These are phyloP conservation scores for Boletus pseudopeckii DNA, from an alignment of 768 basidiomycete species.

Conservation along the genomic window DNA sequence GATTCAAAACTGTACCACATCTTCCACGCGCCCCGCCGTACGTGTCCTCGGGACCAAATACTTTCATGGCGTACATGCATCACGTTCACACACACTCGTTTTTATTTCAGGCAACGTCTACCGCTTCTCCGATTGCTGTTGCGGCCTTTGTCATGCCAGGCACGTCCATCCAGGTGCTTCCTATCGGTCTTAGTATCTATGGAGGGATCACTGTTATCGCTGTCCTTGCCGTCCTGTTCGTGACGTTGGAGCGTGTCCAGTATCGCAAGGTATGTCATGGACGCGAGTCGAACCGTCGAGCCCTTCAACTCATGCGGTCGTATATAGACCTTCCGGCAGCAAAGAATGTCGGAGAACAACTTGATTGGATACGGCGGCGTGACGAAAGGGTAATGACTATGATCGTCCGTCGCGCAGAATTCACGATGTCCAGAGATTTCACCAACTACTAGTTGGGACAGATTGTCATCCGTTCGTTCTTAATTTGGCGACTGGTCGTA, in stretches of 20 bases:
- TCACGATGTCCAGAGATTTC: not conserved
- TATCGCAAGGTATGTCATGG: slow-evolving; percentile 66
- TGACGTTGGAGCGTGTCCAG: slow-evolving; percentile 84
- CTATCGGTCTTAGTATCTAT: slow-evolving; percentile 80
- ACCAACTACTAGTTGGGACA: not conserved
- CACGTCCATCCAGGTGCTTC: slow-evolving; percentile 68
- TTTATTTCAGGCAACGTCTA: slow-evolving; percentile 22
- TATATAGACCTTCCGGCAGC: slow-evolving; percentile 66
- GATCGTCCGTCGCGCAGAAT: not conserved
- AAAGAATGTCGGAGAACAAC: slow-evolving; percentile 65
- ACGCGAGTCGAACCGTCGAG: not conserved
- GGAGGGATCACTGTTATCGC: slow-evolving; percentile 84
- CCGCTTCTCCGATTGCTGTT: slow-evolving; percentile 26
- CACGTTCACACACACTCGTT: not conserved
- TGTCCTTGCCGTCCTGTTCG: slow-evolving; percentile 74
- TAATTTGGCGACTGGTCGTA: not conserved
- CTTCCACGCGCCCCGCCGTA: slow-evolving; percentile 9
- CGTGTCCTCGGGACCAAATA: not conserved
- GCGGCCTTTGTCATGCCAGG: slow-evolving; percentile 65
- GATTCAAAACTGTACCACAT: slow-evolving; percentile 49
- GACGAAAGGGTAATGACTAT: slow-evolving; percentile 22
- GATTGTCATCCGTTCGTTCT: slow-evolving; percentile 3
- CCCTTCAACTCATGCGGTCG: not conserved
- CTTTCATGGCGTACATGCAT: too few species aligned
- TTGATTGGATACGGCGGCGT: slow-evolving; percentile 60